A percentile compares a stretch with the other conserved stretches of the same genome.
Conservation (phyloP, 2,329 filamentous ascomycete genomes). For the Penicillium sp. region DNA sequence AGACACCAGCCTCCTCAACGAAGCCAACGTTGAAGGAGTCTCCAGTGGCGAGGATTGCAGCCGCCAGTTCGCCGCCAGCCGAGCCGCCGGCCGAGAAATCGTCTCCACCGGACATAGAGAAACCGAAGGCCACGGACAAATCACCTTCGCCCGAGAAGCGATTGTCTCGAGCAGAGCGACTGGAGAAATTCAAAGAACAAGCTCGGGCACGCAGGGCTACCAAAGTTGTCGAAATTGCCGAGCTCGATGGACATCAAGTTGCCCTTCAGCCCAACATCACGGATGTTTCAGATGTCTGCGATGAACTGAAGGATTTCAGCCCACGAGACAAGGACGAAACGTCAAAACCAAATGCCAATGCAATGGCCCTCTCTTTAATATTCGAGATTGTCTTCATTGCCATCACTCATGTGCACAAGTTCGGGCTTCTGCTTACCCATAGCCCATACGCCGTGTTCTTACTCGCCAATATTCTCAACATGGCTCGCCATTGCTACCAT, state of each 20-base stretch:
- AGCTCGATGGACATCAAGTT: slow-evolving; percentile 34
- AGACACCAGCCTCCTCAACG: slow-evolving; percentile 9
- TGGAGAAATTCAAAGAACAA: slow-evolving; percentile 17
- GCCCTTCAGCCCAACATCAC: slow-evolving; percentile 20
- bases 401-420: slow-evolving; percentile 24
- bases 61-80: neutral
- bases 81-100: slow-evolving; percentile 1
- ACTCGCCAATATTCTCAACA: slow-evolving; percentile 24
- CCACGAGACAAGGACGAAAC: slow-evolving; percentile 10
- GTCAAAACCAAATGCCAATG: slow-evolving; percentile 13
- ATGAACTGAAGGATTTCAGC: slow-evolving; percentile 16
- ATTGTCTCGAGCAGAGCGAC: slow-evolving; percentile 9
- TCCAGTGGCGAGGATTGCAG: slow-evolving; percentile 1
- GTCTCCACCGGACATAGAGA: neutral
- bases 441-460: slow-evolving; percentile 24
- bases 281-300: slow-evolving; percentile 14
- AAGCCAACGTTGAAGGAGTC: slow-evolving; percentile 7
- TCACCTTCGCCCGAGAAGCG: neutral
- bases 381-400: slow-evolving; percentile 30
- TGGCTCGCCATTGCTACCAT: slow-evolving; percentile 30
- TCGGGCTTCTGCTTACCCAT: slow-evolving; percentile 18
- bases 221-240: slow-evolving; percentile 28
- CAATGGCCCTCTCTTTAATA: slow-evolving; percentile 25
- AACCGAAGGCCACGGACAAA: neutral
- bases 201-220: slow-evolving; percentile 13